A percentile compares a stretch with the other conserved stretches of the same genome.
These are phyloP conservation scores for Nakataea oryzae DNA, from an alignment of 2,329 filamentous ascomycete genomes.

Conservation along the genomic window DNA sequence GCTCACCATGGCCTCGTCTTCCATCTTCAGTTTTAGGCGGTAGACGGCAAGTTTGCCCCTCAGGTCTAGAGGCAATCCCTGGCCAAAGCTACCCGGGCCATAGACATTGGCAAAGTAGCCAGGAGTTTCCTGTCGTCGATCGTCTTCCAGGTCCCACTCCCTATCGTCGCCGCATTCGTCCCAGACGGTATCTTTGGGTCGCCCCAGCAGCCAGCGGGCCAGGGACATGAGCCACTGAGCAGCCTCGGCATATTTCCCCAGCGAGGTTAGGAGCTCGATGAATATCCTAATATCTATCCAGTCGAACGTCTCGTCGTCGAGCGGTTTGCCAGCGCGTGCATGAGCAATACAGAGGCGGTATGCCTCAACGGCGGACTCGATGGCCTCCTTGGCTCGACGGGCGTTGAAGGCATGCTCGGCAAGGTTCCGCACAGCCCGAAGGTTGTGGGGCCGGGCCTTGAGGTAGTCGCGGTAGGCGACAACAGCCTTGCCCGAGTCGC, in stretches of 20 bases:
- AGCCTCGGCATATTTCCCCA: constrained; percentile 53
- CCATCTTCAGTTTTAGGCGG: constrained; percentile 59
- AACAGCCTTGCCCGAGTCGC: constrained; percentile 41
- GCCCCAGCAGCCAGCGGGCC: constrained; percentile 73
- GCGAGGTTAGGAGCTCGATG: constrained; percentile 64
- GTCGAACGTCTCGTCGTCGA: constrained; percentile 28
- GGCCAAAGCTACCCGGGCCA: constrained; percentile 53
- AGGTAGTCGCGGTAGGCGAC: constrained; percentile 46
- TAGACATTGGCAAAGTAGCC: constrained; percentile 48
- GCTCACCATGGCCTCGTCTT: constrained; percentile 55
- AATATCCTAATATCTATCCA: constrained; percentile 87
- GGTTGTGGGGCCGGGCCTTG: constrained; percentile 39
- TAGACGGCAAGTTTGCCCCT: constrained; percentile 76
- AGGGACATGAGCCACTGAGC: constrained; percentile 60
- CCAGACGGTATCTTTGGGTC: constrained; percentile 68
- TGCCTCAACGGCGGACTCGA: constrained; percentile 31
- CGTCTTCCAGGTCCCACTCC: constrained; percentile 74
- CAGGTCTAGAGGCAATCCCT: constrained; percentile 68
- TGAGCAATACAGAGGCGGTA: constrained; percentile 37
- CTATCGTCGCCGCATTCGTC: constrained; percentile 67
- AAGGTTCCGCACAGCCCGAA: constrained; percentile 42
- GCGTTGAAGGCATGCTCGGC: constrained; percentile 46
- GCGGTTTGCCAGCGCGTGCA: constrained; percentile 19
- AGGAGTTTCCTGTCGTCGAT: constrained; percentile 51
- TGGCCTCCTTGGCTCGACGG: constrained; percentile 29